A percentile compares a stretch with the other conserved stretches of the same genome.
phyloP scores from a whole-genome alignment of 257 asterid species.

The Fraxinus pennsylvanica region DNA sequence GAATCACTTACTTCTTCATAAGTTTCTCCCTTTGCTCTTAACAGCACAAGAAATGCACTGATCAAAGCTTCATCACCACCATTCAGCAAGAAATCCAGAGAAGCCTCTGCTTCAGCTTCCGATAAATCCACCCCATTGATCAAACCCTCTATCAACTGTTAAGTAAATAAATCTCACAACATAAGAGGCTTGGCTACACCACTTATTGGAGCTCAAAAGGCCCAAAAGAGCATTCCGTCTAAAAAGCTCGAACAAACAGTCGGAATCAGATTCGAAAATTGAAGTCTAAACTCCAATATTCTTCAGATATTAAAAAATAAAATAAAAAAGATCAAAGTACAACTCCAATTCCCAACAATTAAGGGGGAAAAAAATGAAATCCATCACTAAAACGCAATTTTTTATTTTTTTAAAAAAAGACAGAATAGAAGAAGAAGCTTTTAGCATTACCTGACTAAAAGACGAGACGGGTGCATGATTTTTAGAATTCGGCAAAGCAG shows the following conservation, averaged over 20 bases:
- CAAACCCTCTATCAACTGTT: slow-evolving; percentile 39
- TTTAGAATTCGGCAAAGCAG: neutral
- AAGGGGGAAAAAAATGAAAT: neutral
- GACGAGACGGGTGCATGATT: neutral
- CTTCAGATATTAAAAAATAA: neutral
- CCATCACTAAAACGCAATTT: neutral
- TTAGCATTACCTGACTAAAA: slow-evolving; percentile 20
- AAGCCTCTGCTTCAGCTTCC: slow-evolving; percentile 56
- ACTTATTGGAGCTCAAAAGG: neutral
- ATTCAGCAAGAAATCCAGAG: slow-evolving; percentile 42
- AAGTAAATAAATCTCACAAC: neutral
- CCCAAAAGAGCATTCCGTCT: neutral
- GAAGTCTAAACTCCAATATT: neutral
- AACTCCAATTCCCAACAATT: neutral
- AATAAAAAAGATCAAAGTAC: neutral
- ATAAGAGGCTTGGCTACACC: neutral
- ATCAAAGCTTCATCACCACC: slow-evolving; percentile 45
- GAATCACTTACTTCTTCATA: slow-evolving; percentile 39
- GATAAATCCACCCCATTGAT: slow-evolving; percentile 45
- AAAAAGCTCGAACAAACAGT: neutral
- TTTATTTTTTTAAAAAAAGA: too few species aligned
- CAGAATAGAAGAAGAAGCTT: slow-evolving; percentile 13
- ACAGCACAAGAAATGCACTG: slow-evolving; percentile 57
- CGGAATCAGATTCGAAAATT: neutral
- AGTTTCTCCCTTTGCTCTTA: slow-evolving; percentile 61